Evolutionary conservation across 2,329 filamentous ascomycete genomes (phyloP).

Genomic region (Fusarium avenaceum): DNA sequence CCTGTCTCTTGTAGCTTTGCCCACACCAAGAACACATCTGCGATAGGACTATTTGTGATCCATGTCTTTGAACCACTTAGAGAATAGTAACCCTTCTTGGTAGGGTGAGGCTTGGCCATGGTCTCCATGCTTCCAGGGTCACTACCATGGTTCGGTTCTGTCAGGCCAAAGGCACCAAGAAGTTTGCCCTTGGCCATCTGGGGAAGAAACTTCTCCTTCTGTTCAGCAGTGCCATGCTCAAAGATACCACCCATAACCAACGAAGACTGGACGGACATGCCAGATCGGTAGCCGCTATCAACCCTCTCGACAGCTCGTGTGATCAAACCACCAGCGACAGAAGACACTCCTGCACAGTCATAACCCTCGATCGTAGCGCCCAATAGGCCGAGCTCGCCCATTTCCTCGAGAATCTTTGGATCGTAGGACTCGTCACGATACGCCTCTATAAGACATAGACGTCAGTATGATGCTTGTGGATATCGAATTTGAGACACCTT

Average conservation of each 20-base stretch:
- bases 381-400: slow-evolving; percentile 91
- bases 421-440: slow-evolving; percentile 90
- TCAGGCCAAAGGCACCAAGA: slow-evolving; percentile 88
- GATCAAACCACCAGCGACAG: slow-evolving; percentile 89
- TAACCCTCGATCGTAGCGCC: slow-evolving; percentile 90
- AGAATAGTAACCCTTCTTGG: slow-evolving; percentile 83
- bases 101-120: slow-evolving; percentile 84
- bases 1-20: slow-evolving; percentile 91
- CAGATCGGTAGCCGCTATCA: slow-evolving; percentile 91
- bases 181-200: slow-evolving; percentile 85
- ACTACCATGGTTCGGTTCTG: slow-evolving; percentile 92
- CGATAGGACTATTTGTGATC: slow-evolving; percentile 95
- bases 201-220: slow-evolving; percentile 87
- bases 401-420: slow-evolving; percentile 85
- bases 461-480: slow-evolving; percentile 23
- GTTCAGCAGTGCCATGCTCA: slow-evolving; percentile 87
- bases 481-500: slow-evolving; percentile 42
- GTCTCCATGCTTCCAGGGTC: slow-evolving; percentile 95
- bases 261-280: slow-evolving; percentile 93
- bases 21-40: slow-evolving; percentile 89
- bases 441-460: slow-evolving; percentile 69
- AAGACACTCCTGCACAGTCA: slow-evolving; percentile 88
- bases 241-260: slow-evolving; percentile 94
- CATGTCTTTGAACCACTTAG: slow-evolving; percentile 90
- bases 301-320: slow-evolving; percentile 91